These are phyloP conservation scores for Aschersonia sp. DNA, from an alignment of 2,329 filamentous ascomycete genomes.

Conservation along the genomic window DNA sequence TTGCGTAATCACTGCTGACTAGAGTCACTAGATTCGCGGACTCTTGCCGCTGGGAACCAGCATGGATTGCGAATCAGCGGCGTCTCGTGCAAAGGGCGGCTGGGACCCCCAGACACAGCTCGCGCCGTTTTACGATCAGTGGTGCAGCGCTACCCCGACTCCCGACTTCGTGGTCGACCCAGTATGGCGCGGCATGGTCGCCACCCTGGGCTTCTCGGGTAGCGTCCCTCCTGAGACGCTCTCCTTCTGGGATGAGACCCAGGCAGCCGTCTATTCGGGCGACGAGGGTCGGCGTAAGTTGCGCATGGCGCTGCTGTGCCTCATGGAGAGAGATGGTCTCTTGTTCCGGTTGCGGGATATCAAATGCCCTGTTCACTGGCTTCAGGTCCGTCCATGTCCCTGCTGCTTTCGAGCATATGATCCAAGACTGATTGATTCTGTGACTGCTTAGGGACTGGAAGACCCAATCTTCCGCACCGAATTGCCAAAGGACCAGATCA, in stretches of 20 bases:
- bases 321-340: slow-evolving; percentile 32
- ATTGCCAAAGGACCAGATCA: slow-evolving; percentile 31
- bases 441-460: slow-evolving; percentile 22
- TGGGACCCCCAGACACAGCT: slow-evolving; percentile 32
- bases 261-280: slow-evolving; percentile 31
- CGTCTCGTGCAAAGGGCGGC: slow-evolving; percentile 28
- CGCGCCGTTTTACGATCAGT: slow-evolving; percentile 25
- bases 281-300: slow-evolving; percentile 34
- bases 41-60: slow-evolving; percentile 33
- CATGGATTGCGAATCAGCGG: slow-evolving; percentile 36
- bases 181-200: slow-evolving; percentile 29
- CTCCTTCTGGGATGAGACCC: slow-evolving; percentile 29
- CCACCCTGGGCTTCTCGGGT: slow-evolving; percentile 29
- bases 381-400: slow-evolving; percentile 22
- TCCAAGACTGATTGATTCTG: no score
- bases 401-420: no score
- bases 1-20: no score
- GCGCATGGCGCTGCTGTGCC: slow-evolving; percentile 26
- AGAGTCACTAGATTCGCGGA: slow-evolving; percentile 25
- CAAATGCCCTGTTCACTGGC: slow-evolving; percentile 36
- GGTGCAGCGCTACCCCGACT: slow-evolving; percentile 22
- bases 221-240: slow-evolving; percentile 19
- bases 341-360: slow-evolving; percentile 29
- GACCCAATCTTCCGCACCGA: slow-evolving; percentile 27
- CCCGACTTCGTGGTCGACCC: slow-evolving; percentile 32